These are phyloP conservation scores for Lasiodiplodia hormozganensis DNA, from an alignment of 2,329 filamentous ascomycete genomes.

Conservation along the genomic window DNA sequence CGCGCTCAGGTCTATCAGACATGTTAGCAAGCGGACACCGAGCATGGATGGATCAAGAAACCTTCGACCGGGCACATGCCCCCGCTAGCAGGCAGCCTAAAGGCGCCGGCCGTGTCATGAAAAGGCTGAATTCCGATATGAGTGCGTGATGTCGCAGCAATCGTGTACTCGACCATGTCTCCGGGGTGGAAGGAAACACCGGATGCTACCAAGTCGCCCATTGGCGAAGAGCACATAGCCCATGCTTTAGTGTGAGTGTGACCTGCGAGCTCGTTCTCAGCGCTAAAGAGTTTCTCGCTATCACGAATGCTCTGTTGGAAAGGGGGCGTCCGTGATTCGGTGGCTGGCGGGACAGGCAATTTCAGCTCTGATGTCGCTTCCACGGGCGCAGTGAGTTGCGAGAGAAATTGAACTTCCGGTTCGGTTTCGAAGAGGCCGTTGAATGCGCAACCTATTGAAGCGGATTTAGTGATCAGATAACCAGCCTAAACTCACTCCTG, in stretches of 20 bases:
- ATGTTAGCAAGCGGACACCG: not conserved
- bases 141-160: slow-evolving; percentile 53
- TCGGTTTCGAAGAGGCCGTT: slow-evolving; percentile 30
- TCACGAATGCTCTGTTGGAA: slow-evolving; percentile 52
- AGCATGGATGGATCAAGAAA: not conserved
- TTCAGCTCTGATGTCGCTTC: slow-evolving; percentile 42
- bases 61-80: slow-evolving; percentile 31
- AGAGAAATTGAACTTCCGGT: slow-evolving; percentile 45
- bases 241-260: slow-evolving; percentile 59
- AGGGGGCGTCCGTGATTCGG: slow-evolving; percentile 34
- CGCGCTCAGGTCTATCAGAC: slow-evolving; percentile 35
- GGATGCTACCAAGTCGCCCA: slow-evolving; percentile 56
- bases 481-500: not conserved
- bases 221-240: slow-evolving; percentile 58
- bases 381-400: slow-evolving; percentile 44
- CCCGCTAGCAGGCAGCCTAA: slow-evolving; percentile 21
- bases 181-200: slow-evolving; percentile 62
- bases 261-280: slow-evolving; percentile 58
- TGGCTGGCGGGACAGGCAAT: slow-evolving; percentile 34
- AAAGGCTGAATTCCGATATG: slow-evolving; percentile 22
- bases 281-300: slow-evolving; percentile 53
- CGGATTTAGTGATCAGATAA: slow-evolving; percentile 12
- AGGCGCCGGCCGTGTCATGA: slow-evolving; percentile 8
- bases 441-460: slow-evolving; percentile 41
- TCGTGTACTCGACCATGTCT: slow-evolving; percentile 64